These are phyloP conservation scores for Desmodesmus armatus DNA, from an alignment of 139 green algal species.

Conservation along the genomic window DNA sequence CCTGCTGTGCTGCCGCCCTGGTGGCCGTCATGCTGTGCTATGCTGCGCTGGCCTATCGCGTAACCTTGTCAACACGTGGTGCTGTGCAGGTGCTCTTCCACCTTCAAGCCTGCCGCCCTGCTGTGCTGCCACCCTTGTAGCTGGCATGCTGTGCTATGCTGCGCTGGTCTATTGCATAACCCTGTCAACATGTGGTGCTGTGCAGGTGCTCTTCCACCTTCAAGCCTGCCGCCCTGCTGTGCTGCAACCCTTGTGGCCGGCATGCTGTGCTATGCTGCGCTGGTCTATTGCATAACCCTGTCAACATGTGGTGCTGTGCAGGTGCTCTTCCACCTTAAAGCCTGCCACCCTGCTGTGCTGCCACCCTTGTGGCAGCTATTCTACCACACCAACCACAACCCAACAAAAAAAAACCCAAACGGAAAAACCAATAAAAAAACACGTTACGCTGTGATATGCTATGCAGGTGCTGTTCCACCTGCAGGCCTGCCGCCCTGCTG, in stretches of 20 bases:
- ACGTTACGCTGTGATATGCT: background rate
- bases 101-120: background rate
- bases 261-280: background rate
- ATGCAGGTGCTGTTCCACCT: slow-evolving; percentile 34
- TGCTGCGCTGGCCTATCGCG: background rate
- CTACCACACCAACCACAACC: background rate
- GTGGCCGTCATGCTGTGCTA: background rate
- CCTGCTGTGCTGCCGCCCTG: background rate
- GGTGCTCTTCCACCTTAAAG: slow-evolving; percentile 36
- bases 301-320: background rate
- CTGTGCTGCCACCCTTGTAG: background rate
- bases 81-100: background rate
- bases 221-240: background rate
- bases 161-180: background rate
- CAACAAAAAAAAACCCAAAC: too few relatives aligned
- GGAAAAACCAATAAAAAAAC: too few relatives aligned
- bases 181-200: background rate
- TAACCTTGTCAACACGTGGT: background rate
- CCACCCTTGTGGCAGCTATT: slow-evolving; percentile 14
- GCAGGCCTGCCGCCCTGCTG: slow-evolving; percentile 5
- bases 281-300: background rate
- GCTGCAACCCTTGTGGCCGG: background rate
- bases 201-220: background rate
- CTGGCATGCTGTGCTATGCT: background rate
- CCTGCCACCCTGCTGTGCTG: slow-evolving; percentile 11